phyloP scores from a whole-genome alignment of 768 basidiomycete species.

The Sarcomyxa edulis region DNA sequence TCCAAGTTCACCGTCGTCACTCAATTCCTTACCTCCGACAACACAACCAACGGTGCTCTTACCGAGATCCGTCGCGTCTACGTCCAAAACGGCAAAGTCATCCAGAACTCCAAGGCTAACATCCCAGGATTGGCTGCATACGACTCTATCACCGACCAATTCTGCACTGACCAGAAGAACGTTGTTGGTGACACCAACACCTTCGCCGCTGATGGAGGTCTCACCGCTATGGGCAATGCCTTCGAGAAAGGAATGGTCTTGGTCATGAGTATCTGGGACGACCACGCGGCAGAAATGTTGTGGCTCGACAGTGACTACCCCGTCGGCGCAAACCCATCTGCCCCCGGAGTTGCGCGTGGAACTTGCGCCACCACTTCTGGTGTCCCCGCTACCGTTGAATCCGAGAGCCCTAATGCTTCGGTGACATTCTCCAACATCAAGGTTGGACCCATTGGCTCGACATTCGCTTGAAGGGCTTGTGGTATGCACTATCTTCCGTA shows the following conservation, averaged over 20 bases:
- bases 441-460: constrained; percentile 32
- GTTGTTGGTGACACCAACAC: constrained; percentile 29
- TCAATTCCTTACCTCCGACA: constrained; percentile 35
- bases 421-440: constrained; percentile 37
- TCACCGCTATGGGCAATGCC: constrained; percentile 21
- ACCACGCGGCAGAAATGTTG: constrained; percentile 32
- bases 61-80: too few relatives aligned
- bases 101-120: constrained; percentile 29
- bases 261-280: constrained; percentile 32
- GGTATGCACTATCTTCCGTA: neutral
- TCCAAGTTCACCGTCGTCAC: constrained; percentile 36
- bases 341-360: constrained; percentile 28
- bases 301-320: constrained; percentile 33
- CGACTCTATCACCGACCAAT: constrained; percentile 33
- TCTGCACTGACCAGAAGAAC: constrained; percentile 29
- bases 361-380: constrained; percentile 30
- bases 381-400: constrained; percentile 27
- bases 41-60: constrained; percentile 29
- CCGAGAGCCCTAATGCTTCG: constrained; percentile 18
- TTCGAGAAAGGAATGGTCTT: constrained; percentile 29
- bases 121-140: constrained; percentile 23
- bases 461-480: constrained; percentile 17
- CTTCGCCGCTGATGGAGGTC: constrained; percentile 25
- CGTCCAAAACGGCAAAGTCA: too few relatives aligned
- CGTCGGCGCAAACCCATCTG: constrained; percentile 13